Base-by-base conservation (phyloP, 2,329 filamentous ascomycete species). In the Microcera coccophila region DNA sequence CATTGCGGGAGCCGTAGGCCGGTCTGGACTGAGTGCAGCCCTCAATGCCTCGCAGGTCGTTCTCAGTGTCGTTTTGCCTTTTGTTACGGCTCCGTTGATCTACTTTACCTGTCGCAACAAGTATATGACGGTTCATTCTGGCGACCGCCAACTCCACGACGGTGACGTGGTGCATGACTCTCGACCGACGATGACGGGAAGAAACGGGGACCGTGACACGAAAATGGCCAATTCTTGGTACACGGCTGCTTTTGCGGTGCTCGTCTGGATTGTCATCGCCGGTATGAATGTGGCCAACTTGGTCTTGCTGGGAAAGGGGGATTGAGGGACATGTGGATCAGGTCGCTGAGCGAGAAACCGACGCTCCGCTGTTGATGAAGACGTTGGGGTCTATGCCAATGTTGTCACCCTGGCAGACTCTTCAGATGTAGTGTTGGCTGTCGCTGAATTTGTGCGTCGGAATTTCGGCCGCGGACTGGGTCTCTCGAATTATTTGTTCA, bases 61-160 rank as follows among this genome's bases (percentile, higher is more conserved):
- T 0, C 72, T 95, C 12, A 88, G 83, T 55, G 76, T 90, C 10
- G 85, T 90, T 11, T 63, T 95, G 39, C 89, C 89, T 0, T 90
- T 95, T 59, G 79, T 91, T n/a, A 82, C 79, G 1, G 86, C 87
- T 1, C 89, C 89, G 2, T 69, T 95, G 22, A 84, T 95, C 42
- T 94, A 86, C 67, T 94, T 94, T 57, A 95, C 89, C 0, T 87
- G 85, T 54, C 75, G 84, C 33, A 78, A 81, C 52, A 81, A 81
- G 58, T 93, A 85, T 65, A 95, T 95, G 89, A 87, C 80, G 8
- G 84, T 87, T 5, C 62, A 66, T 43, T 66, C 73, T 2, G 73
- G 74, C 24, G 60, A 62, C 18, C 65, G 68, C 5, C 56, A 64
- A 10, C 64, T 63, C 40, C 54, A 60, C 32, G 42, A 54, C 33